Percentiles rank a stretch among this genome's conserved stretches.
phyloP scores from a whole-genome alignment of 2,329 filamentous ascomycete genomes.

The Penicillium thymicola region DNA sequence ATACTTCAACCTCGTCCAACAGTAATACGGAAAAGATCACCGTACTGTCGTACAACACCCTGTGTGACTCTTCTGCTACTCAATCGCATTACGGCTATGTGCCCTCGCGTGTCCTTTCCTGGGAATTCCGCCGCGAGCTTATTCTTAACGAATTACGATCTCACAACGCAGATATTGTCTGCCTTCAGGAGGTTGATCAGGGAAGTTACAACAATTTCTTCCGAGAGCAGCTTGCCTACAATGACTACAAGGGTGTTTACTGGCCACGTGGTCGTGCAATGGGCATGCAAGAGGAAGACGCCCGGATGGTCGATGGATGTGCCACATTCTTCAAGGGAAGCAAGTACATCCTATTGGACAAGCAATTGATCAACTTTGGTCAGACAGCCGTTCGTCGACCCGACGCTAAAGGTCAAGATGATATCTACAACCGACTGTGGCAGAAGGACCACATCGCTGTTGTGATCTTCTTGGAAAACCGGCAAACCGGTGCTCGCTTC shows the following conservation, averaged over 20 bases:
- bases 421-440: conserved; percentile 98
- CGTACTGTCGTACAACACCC: conserved; percentile 89
- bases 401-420: conserved; percentile 95
- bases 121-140: conserved; percentile 79
- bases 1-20: conserved; percentile 48
- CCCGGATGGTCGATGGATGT: conserved; percentile 88
- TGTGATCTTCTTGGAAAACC: conserved; percentile 87
- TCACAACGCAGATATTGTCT: conserved; percentile 82
- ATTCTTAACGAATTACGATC: conserved; percentile 79
- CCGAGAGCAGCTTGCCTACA: conserved; percentile 76
- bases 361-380: conserved; percentile 88
- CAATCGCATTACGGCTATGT: conserved; percentile 85
- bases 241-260: conserved; percentile 91
- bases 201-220: conserved; percentile 92
- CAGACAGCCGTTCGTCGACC: conserved; percentile 89
- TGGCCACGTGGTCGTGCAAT: conserved; percentile 86
- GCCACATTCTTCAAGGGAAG: conserved; percentile 94
- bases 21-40: conserved; percentile 66
- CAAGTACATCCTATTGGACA: conserved; percentile 92
- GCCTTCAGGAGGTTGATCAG: conserved; percentile 88
- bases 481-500: conserved; percentile 80
- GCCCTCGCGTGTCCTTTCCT: conserved; percentile 73
- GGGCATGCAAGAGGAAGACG: conserved; percentile 88
- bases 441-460: conserved; percentile 96
- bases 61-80: conserved; percentile 92